A percentile compares a stretch with the other conserved stretches of the same genome.
phyloP scores from a whole-genome alignment of 2,329 filamentous ascomycete genomes.

The Diaporthe citriasiana region DNA sequence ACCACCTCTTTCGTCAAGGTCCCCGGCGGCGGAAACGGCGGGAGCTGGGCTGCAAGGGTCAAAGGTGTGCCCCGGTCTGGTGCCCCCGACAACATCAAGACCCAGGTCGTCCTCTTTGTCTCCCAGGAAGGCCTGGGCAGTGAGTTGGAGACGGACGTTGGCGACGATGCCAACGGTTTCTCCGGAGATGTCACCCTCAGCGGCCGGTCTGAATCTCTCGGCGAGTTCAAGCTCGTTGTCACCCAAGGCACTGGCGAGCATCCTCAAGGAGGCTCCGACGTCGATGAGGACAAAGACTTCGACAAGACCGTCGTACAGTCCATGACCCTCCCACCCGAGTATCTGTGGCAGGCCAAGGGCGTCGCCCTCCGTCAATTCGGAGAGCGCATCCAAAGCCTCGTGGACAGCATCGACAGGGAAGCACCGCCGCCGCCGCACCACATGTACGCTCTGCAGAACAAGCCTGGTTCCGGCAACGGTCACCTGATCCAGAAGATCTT shows the following conservation, averaged over 20 bases:
- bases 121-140: slow-evolving; percentile 80
- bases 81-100: slow-evolving; percentile 76
- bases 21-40: slow-evolving; percentile 85
- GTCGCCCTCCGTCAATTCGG: slow-evolving; percentile 68
- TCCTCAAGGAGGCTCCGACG: slow-evolving; percentile 74
- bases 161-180: slow-evolving; percentile 63
- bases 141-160: slow-evolving; percentile 69
- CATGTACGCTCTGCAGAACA: slow-evolving; percentile 83
- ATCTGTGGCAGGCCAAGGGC: slow-evolving; percentile 86
- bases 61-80: slow-evolving; percentile 83
- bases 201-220: slow-evolving; percentile 79
- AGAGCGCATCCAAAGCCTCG: slow-evolving; percentile 63
- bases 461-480: slow-evolving; percentile 79
- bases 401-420: slow-evolving; percentile 59
- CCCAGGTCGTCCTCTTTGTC: slow-evolving; percentile 85
- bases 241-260: slow-evolving; percentile 78
- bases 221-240: slow-evolving; percentile 83
- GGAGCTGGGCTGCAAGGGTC: slow-evolving; percentile 92
- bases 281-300: slow-evolving; percentile 77
- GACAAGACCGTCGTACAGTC: slow-evolving; percentile 84
- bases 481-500: slow-evolving; percentile 95
- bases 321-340: slow-evolving; percentile 73
- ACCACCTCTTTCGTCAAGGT: slow-evolving; percentile 96
- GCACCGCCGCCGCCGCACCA: slow-evolving; percentile 84
- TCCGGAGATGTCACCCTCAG: slow-evolving; percentile 75